phyloP scores from a whole-genome alignment of 2,329 filamentous ascomycete genomes.

The Penicillium sp. region DNA sequence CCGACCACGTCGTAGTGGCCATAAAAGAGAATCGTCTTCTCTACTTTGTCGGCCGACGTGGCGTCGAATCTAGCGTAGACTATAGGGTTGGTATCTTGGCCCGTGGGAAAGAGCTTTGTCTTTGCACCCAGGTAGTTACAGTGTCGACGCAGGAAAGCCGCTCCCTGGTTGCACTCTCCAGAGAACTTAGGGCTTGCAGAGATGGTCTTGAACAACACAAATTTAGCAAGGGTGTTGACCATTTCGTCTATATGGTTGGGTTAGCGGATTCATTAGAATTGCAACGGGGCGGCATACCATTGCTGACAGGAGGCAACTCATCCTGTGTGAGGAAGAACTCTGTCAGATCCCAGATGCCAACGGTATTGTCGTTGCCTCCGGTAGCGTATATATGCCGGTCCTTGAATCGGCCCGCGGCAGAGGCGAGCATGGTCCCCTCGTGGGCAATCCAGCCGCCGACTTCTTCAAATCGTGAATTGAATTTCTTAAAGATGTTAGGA shows the following conservation, averaged over 20 bases:
- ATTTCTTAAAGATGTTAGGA: conserved; percentile 50
- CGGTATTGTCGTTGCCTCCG: conserved; percentile 83
- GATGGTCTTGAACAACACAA: conserved; percentile 86
- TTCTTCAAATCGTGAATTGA: conserved; percentile 77
- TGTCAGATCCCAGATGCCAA: conserved; percentile 80
- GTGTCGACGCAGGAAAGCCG: conserved; percentile 80
- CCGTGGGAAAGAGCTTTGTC: conserved; percentile 82
- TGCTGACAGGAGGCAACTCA: conserved; percentile 50
- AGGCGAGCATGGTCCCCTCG: conserved; percentile 79
- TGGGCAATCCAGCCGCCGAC: conserved; percentile 77
- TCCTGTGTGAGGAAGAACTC: conserved; percentile 49
- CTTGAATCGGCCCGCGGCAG: conserved; percentile 65
- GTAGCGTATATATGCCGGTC: conserved; percentile 83
- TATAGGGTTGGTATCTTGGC: conserved; percentile 79
- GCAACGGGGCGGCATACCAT: conserved; percentile 41
- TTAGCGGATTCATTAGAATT: background rate
- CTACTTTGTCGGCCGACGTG: conserved; percentile 57
- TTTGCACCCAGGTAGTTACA: conserved; percentile 89
- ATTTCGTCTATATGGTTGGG: conserved; percentile 46
- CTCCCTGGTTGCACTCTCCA: conserved; percentile 87
- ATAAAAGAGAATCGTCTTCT: conserved; percentile 91
- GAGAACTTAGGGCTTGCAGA: conserved; percentile 81
- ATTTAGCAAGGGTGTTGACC: conserved; percentile 70
- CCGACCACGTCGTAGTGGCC: conserved; percentile 97
- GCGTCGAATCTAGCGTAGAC: conserved; percentile 85